Conservation (phyloP, 2,329 filamentous ascomycete genomes). For the Pyrenochaeta sp. region DNA sequence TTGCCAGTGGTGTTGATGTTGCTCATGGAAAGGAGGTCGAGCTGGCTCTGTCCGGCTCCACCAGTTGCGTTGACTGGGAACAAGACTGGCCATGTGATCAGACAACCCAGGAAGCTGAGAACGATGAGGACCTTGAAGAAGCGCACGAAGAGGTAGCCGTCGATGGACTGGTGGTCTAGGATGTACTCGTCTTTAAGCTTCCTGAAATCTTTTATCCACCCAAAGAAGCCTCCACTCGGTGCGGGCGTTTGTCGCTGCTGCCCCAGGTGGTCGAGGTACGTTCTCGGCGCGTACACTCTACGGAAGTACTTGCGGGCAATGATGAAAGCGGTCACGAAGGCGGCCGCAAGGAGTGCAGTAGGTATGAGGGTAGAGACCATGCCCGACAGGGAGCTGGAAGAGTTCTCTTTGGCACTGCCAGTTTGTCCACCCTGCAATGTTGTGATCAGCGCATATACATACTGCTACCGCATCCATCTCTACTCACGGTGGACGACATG, state of each 20-base stretch:
- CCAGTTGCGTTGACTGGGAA: slow-evolving; percentile 58
- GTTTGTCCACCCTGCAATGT: slow-evolving; percentile 28
- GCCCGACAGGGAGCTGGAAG: slow-evolving; percentile 59
- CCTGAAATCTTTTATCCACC: slow-evolving; percentile 62
- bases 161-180: slow-evolving; percentile 58
- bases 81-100: slow-evolving; percentile 57
- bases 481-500: slow-evolving; percentile 36
- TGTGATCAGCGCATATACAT: slow-evolving; percentile 11
- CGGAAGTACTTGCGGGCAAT: slow-evolving; percentile 54
- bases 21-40: slow-evolving; percentile 51
- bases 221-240: slow-evolving; percentile 55
- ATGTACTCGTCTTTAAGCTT: slow-evolving; percentile 56
- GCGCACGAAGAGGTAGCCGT: slow-evolving; percentile 58
- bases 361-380: slow-evolving; percentile 47
- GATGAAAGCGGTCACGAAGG: slow-evolving; percentile 51
- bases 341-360: slow-evolving; percentile 34
- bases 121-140: slow-evolving; percentile 56
- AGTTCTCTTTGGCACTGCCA: slow-evolving; percentile 27
- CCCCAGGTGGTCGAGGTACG: slow-evolving; percentile 56
- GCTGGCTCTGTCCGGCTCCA: slow-evolving; percentile 46
- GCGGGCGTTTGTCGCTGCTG: slow-evolving; percentile 58
- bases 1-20: slow-evolving; percentile 44
- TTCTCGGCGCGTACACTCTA: slow-evolving; percentile 56
- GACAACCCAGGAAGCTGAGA: slow-evolving; percentile 53
- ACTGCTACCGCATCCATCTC: not conserved